Evolutionary conservation across 257 asterid species (phyloP).

Genomic region (Nicotiana tabacum): DNA sequence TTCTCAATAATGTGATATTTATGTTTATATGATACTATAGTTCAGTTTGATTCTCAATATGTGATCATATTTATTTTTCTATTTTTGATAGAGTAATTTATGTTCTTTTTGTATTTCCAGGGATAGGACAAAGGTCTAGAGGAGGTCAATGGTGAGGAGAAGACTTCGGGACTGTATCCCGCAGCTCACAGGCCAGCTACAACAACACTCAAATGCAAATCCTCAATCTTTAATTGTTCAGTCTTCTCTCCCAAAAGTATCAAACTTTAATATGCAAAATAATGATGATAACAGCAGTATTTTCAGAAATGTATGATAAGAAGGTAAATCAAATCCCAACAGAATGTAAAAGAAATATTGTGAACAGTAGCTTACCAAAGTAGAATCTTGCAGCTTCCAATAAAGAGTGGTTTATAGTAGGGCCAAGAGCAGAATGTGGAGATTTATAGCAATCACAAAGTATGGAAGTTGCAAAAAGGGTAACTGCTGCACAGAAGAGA

Average conservation of each 20-base stretch:
- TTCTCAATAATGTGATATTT: too few relatives aligned
- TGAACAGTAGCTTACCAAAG: not conserved
- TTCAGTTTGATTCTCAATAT: not conserved
- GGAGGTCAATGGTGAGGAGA: too few relatives aligned
- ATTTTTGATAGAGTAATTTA: not conserved
- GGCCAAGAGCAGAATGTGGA: conserved; percentile 42
- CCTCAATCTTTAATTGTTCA: not conserved
- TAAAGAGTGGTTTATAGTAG: conserved; percentile 34
- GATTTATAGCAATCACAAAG: conserved; percentile 49
- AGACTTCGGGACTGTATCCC: too few relatives aligned
- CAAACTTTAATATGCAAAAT: not conserved
- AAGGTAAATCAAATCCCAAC: too few relatives aligned
- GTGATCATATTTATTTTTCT: not conserved
- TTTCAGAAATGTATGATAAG: too few relatives aligned
- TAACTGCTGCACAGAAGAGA: conserved; percentile 45
- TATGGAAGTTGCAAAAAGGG: conserved; percentile 38
- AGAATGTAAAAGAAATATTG: not conserved
- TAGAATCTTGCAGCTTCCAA: conserved; percentile 37
- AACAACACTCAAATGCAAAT: not conserved
- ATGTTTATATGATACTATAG: too few relatives aligned
- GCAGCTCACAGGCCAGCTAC: not conserved
- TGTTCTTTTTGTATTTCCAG: not conserved
- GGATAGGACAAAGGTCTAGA: too few relatives aligned
- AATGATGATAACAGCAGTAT: not conserved
- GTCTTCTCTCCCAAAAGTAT: not conserved